These are phyloP conservation scores for Sporobolomyces pararoseus DNA, from an alignment of 768 basidiomycete species.

Conservation along the genomic window DNA sequence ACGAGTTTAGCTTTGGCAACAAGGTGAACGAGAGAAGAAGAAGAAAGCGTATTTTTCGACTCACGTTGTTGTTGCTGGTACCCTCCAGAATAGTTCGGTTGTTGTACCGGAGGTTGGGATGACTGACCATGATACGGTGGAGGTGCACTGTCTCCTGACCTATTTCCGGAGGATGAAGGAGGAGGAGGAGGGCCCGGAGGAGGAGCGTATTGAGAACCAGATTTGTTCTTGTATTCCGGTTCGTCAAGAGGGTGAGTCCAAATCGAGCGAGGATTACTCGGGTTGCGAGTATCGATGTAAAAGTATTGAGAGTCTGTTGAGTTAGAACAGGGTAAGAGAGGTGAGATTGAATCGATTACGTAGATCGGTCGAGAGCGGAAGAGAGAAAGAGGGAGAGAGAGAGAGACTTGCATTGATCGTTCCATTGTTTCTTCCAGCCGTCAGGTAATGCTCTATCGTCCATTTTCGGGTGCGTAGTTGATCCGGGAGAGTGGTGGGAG, in stretches of 20 bases:
- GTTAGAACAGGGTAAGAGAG: too few relatives aligned
- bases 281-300: constrained; percentile 42
- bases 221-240: not conserved
- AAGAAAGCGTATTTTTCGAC: too few relatives aligned
- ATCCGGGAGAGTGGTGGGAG: not conserved
- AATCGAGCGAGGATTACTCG: constrained; percentile 32
- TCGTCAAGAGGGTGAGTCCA: constrained; percentile 44
- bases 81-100: too few relatives aligned
- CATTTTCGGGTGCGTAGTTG: not conserved
- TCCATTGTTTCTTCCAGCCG: constrained; percentile 32
- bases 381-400: too few relatives aligned
- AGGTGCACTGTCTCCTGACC: not conserved
- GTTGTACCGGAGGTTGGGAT: too few relatives aligned
- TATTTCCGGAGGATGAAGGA: not conserved
- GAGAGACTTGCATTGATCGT: constrained; percentile 6
- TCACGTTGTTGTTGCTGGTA: too few relatives aligned
- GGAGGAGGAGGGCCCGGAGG: constrained; percentile 32
- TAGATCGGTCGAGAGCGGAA: too few relatives aligned
- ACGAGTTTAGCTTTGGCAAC: too few relatives aligned
- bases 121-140: not conserved
- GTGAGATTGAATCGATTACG: not conserved
- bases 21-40: too few relatives aligned
- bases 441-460: constrained; percentile 12
- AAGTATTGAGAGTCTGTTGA: constrained; percentile 26
- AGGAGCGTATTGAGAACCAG: constrained; percentile 12